phyloP scores from a whole-genome alignment of 495 filamentous ascomycete species.

The Neurospora sp. region DNA sequence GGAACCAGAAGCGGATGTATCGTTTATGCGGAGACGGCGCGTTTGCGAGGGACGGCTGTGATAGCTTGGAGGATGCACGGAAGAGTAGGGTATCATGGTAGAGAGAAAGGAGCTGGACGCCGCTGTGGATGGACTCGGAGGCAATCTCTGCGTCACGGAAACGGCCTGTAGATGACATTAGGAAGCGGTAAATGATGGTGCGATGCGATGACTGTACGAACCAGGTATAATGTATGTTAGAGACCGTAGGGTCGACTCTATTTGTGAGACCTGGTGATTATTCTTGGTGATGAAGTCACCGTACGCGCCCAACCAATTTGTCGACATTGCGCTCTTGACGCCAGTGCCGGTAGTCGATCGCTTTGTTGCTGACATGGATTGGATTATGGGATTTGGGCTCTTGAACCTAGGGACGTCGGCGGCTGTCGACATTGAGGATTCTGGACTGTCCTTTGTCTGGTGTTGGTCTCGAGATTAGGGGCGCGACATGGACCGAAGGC shows the following conservation, averaged over 20 bases:
- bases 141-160: slow-evolving; percentile 90
- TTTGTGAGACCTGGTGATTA: slow-evolving; percentile 78
- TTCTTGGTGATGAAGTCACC: slow-evolving; percentile 92
- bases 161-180: slow-evolving; percentile 47
- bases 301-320: slow-evolving; percentile 72
- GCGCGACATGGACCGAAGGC: neutral
- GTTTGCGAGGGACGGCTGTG: slow-evolving; percentile 32
- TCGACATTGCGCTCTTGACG: slow-evolving; percentile 25
- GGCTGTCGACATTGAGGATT: neutral
- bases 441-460: neutral
- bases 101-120: slow-evolving; percentile 79
- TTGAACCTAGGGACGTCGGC: neutral
- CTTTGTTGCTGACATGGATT: neutral
- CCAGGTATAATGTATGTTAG: slow-evolving; percentile 93
- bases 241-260: slow-evolving; percentile 83
- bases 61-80: slow-evolving; percentile 43
- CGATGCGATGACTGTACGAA: slow-evolving; percentile 23
- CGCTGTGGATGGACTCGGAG: slow-evolving; percentile 84
- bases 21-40: slow-evolving; percentile 68
- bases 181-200: neutral
- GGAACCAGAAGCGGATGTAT: slow-evolving; percentile 85
- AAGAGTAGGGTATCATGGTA: slow-evolving; percentile 90
- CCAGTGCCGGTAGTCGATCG: neutral
- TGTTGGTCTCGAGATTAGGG: neutral
- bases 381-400: neutral